Base-by-base conservation (phyloP, 2,329 filamentous ascomycete genomes). In the Talaromyces sp. region DNA sequence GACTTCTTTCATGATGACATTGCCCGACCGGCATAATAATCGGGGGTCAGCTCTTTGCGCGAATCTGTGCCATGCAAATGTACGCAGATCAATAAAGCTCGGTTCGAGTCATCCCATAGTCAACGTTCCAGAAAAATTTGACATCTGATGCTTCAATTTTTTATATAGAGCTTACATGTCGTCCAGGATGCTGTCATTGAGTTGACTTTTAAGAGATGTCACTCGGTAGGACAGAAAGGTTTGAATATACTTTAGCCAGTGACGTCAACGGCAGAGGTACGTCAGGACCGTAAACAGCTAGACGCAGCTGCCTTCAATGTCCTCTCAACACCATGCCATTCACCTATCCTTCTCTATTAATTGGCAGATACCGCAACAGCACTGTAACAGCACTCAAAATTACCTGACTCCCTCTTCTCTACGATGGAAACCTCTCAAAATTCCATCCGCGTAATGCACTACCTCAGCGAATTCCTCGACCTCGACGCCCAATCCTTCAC, bases 401-500 rank as follows among this genome's bases (percentile, higher is more conserved):
- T 3, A 24, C 19, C 43, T 3, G 7, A n/a, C 1, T 47, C 22
- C 16, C 35, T 49, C 22, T 49, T 6, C 22, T 10, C 14, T 16
- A 24, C 50, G 31, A 73, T 73, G 72, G 68, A 71, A 19, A 57
- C 58, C 54, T 71, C 70, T 66, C 70, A 73, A 54, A 71, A 69
- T 16, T 73, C 70, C 57, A 68, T 70, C 43, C 72, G 72, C 11
- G 67, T 72, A 58, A 70, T 74, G 50, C 72, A 73, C 63, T 70
- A 73, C 41, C 68, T 74, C 37, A 67, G 70, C 52, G 72, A 74
- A 61, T 70, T 73, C 45, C 65, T 74, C 19, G 71, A 74, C 41
- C 67, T 74, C 35, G 72, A 73, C 65, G 68, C 69, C 6, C 43
- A 66, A 22, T 68, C 71, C 59, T 71, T 69, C 62, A 68, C 72